phyloP scores from a whole-genome alignment of 192 early-diverging fungal species.

The Spizellomyces punctatus region DNA sequence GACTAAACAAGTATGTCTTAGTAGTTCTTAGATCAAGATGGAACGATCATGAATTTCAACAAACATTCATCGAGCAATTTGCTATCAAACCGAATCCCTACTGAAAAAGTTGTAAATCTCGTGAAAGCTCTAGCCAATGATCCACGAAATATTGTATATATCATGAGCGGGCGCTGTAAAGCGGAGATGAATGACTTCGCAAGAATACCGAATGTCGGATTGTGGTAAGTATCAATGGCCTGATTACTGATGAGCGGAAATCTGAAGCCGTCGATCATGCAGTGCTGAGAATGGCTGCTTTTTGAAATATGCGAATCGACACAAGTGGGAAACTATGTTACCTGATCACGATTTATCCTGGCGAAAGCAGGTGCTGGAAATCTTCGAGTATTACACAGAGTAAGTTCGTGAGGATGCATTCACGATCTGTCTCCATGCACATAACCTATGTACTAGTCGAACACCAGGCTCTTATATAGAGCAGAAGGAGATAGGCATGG shows the following conservation, averaged over 20 bases:
- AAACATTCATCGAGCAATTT: slow-evolving; percentile 29
- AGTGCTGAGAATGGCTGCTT: slow-evolving; percentile 81
- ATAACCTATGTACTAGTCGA: slow-evolving; percentile 40
- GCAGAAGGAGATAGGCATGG: slow-evolving; percentile 68
- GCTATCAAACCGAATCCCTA: slow-evolving; percentile 27
- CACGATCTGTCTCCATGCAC: slow-evolving; percentile 5
- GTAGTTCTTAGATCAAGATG: slow-evolving; percentile 53
- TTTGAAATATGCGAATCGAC: slow-evolving; percentile 57
- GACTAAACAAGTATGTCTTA: neutral
- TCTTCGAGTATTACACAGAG: slow-evolving; percentile 83
- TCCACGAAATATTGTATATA: slow-evolving; percentile 46
- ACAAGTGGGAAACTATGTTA: slow-evolving; percentile 64
- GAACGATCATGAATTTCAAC: slow-evolving; percentile 45
- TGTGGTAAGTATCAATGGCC: slow-evolving; percentile 35
- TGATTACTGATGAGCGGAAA: neutral
- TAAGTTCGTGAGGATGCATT: slow-evolving; percentile 25
- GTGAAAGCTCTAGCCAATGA: slow-evolving; percentile 35
- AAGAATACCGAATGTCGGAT: slow-evolving; percentile 43
- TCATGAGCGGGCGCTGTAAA: slow-evolving; percentile 46
- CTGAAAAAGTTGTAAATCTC: slow-evolving; percentile 22
- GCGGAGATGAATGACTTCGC: slow-evolving; percentile 43
- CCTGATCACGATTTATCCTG: slow-evolving; percentile 62
- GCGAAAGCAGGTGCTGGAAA: slow-evolving; percentile 71
- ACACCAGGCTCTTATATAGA: slow-evolving; percentile 80
- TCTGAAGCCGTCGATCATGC: neutral